Evolutionary conservation across 768 basidiomycete genomes (phyloP), one percentile per base, ranked within the genome.

Genomic region (Dioszegia crocea): DNA sequence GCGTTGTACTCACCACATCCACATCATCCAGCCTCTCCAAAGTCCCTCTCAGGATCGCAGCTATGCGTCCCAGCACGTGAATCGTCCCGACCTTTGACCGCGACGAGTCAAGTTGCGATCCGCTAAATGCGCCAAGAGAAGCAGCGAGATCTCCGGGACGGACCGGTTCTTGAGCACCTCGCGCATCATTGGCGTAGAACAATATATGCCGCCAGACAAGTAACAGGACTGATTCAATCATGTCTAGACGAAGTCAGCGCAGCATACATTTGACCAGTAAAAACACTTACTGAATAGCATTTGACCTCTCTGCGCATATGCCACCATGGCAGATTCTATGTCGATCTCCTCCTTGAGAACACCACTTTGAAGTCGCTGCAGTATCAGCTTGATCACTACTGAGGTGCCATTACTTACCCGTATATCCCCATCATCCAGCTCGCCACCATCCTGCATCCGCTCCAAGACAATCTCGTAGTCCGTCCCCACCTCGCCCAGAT

Each of bases 121-220:
- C 56, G 24, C 52, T 30, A 41, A 62, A 66, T 11, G 60, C 40
- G 4, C 50, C 60, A 11, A 68, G 56, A 0, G 67, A 68, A 1
- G 62, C 41, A 9, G 71, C 63, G 26, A 73, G 61, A 30, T 65
- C 63, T 36, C 62, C 65, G 1, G 71, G 66, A 57, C 65, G 58
- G 21, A 73, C 63, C 21, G 61, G 60, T 14, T 70, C 65, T 19
- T 55, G 40, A 2, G 46, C 46, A 1, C 60, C 55, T 29, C 67
- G 47, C 6, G 63, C 66, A 38, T 71, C 71, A 36, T 68, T 67
- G 31, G 65, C 69, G 55, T 74, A 74, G 52, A 67, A 74, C 10
- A 71, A 50, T 1, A 74, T 36, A 46, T 74, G 72, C 27, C 72
- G 63, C 72, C 72, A 74, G 12, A 71, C 53, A 1, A 74, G 62